Conservation (phyloP, 2,329 filamentous ascomycete genomes). For the Xylaria sp. region DNA sequence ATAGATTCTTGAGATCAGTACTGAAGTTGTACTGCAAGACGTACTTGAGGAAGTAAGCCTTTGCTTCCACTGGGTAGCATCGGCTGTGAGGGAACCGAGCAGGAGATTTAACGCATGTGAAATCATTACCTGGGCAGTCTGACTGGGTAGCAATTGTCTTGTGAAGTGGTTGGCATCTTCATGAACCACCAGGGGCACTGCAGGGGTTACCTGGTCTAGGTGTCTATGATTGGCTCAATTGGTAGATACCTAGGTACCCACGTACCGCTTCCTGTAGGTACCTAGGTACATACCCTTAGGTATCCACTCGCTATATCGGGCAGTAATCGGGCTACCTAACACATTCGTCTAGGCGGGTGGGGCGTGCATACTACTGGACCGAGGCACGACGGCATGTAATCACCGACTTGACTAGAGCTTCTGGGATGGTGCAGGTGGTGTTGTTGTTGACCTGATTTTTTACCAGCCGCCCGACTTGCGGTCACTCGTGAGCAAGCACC, state of each 20-base stretch:
- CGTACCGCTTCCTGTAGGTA: too few relatives aligned
- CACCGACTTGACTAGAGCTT: constrained; percentile 15
- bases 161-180: neutral
- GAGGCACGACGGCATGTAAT: constrained; percentile 37
- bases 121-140: neutral
- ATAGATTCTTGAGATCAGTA: too few relatives aligned
- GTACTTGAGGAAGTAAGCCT: too few relatives aligned
- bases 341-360: constrained; percentile 26
- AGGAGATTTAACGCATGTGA: too few relatives aligned
- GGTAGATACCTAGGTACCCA: neutral
- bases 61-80: too few relatives aligned
- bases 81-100: too few relatives aligned
- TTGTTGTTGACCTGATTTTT: constrained; percentile 33
- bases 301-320: constrained; percentile 7
- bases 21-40: too few relatives aligned
- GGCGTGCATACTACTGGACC: constrained; percentile 26
- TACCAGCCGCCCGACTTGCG: constrained; percentile 29
- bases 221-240: neutral
- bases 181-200: neutral
- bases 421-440: constrained; percentile 12
- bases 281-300: neutral
- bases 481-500: constrained; percentile 30
- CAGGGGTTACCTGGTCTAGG: too few relatives aligned
- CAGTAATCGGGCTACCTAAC: constrained; percentile 9
- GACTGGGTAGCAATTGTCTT: too few relatives aligned